Conservation (phyloP, 1,139 yeast species). For the Hyphopichia pseudoburtonii region DNA sequence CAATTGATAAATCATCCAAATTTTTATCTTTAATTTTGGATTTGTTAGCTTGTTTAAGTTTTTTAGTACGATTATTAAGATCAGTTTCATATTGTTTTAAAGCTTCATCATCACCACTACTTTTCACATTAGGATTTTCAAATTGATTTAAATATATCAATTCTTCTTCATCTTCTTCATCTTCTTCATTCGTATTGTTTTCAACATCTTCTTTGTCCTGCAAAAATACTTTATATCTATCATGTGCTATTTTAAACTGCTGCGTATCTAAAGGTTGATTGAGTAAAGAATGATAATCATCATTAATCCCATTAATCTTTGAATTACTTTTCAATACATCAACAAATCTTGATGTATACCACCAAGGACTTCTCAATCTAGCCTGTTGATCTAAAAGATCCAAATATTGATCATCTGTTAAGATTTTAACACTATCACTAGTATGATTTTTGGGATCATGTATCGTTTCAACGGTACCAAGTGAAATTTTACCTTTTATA, state of each 20-base stretch:
- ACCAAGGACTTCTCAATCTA: slow-evolving; percentile 43
- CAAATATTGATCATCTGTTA: slow-evolving; percentile 30
- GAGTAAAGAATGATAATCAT: slow-evolving; percentile 16
- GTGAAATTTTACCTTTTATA: slow-evolving; percentile 13
- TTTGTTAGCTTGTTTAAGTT: background rate
- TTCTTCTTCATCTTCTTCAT: slow-evolving; percentile 10
- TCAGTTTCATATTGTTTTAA: background rate
- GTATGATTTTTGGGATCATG: slow-evolving; percentile 11
- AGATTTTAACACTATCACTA: slow-evolving; percentile 14
- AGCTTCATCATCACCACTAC: background rate
- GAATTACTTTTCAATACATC: slow-evolving; percentile 15
- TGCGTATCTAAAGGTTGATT: slow-evolving; percentile 34
- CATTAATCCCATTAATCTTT: slow-evolving; percentile 11
- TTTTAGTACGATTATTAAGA: slow-evolving; percentile 18
- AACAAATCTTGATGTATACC: slow-evolving; percentile 37
- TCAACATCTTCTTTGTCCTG: slow-evolving; percentile 8
- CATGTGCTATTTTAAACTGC: slow-evolving; percentile 34
- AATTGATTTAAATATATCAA: slow-evolving; percentile 11
- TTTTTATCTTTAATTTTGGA: background rate
- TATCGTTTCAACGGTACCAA: background rate
- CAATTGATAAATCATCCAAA: background rate
- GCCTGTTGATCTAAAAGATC: slow-evolving; percentile 33
- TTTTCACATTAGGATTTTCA: slow-evolving; percentile 5
- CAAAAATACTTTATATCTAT: slow-evolving; percentile 29
- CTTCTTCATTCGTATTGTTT: background rate